A percentile compares a stretch with the other conserved stretches of the same genome.
phyloP scores from a whole-genome alignment of 768 basidiomycete genomes.

The Termitomyces sp. region DNA sequence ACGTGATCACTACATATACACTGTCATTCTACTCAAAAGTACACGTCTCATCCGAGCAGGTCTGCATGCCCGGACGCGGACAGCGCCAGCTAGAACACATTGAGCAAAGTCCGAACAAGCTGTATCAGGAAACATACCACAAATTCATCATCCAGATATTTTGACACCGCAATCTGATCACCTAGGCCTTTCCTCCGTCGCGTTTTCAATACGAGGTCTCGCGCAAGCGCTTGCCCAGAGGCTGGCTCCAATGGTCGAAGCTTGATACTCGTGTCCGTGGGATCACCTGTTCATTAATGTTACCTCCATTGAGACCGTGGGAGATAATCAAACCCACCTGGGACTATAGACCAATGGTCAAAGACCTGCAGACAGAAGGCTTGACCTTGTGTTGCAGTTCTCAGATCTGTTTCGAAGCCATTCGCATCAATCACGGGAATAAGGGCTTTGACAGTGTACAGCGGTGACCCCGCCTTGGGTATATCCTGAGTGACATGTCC shows the following conservation, averaged over 20 bases:
- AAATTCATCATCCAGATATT: conserved; percentile 97
- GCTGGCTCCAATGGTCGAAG: conserved; percentile 95
- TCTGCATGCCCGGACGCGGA: conserved; percentile 97
- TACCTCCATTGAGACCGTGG: conserved; percentile 15
- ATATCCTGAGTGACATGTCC: conserved; percentile 99
- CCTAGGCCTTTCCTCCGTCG: conserved; percentile 94
- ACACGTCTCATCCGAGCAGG: conserved; percentile 51
- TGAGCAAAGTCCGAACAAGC: conserved; percentile 4
- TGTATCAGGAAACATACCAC: conserved; percentile 48
- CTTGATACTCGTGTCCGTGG: conserved; percentile 95
- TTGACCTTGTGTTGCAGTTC: conserved; percentile 97
- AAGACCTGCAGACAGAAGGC: conserved; percentile 98
- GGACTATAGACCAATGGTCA: conserved; percentile 99
- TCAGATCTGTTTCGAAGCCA: conserved; percentile 96
- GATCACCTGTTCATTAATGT: conserved; percentile 63
- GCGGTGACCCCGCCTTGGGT: conserved; percentile 94
- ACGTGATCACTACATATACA: conserved; percentile 12
- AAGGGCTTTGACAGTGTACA: conserved; percentile 97
- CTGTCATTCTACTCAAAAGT: conserved; percentile 3
- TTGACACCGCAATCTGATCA: conserved; percentile 95
- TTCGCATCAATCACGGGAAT: conserved; percentile 99
- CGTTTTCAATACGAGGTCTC: conserved; percentile 95
- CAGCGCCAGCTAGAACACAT: conserved; percentile 65
- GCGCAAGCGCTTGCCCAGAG: conserved; percentile 89
- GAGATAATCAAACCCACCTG: conserved; percentile 50